Evolutionary conservation across 306 rosid genomes (phyloP).

Genomic region (Citrullus colocynthis): DNA sequence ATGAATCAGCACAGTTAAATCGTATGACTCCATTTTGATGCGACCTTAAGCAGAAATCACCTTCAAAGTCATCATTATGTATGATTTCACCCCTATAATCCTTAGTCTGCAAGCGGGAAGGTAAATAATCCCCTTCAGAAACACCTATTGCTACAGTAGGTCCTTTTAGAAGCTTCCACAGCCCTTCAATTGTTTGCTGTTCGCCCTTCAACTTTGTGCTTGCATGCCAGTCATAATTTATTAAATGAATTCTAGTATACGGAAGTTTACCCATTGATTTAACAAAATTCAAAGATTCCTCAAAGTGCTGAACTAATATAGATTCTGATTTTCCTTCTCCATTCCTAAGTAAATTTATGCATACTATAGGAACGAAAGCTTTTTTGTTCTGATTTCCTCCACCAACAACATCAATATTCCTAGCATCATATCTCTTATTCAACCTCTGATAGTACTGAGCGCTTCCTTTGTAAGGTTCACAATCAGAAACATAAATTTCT

Average conservation of each 20-base stretch:
- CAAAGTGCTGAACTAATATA: conserved; percentile 87
- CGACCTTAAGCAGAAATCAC: conserved; percentile 85
- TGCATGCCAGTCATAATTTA: conserved; percentile 96
- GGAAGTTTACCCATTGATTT: conserved; percentile 74
- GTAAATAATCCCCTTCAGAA: conserved; percentile 93
- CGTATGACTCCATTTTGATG: conserved; percentile 92
- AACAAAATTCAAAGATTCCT: conserved; percentile 60
- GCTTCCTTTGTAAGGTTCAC: conserved; percentile 85
- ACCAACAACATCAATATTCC: conserved; percentile 33
- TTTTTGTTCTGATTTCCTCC: conserved; percentile 44
- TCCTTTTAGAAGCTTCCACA: conserved; percentile 79
- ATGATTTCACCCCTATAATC: conserved; percentile 88
- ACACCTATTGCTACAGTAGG: conserved; percentile 67
- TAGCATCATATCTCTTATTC: conserved; percentile 77
- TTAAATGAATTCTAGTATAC: conserved; percentile 52
- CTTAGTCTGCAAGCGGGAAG: conserved; percentile 56
- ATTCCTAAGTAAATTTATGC: conserved; percentile 80
- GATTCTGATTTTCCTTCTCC: conserved; percentile 94
- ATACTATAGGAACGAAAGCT: conserved; percentile 75
- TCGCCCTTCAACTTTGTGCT: conserved; percentile 76
- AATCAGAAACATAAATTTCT: conserved; percentile 84
- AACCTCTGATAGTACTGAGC: conserved; percentile 69
- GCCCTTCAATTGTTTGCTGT: conserved; percentile 83
- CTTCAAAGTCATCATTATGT: conserved; percentile 53
- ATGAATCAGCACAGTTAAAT: conserved; percentile 96